Percentiles rank a stretch among this genome's conserved stretches.
phyloP scores from a whole-genome alignment of 495 filamentous ascomycete genomes.

The Hamigera avellanea region DNA sequence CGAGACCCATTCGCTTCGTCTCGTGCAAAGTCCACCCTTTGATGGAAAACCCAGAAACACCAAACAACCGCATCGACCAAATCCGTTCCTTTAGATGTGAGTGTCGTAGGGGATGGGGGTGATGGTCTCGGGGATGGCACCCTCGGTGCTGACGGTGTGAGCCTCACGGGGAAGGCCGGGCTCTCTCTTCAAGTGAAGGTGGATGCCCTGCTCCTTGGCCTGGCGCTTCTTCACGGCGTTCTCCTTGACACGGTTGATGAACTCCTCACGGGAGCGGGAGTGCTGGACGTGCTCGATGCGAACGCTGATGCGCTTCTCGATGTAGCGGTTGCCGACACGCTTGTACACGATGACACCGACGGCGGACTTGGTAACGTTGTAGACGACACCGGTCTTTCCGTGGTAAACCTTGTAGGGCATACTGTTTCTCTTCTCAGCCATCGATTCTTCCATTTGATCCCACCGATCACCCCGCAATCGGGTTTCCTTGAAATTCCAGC shows the following conservation, averaged over 20 bases:
- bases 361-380: conserved; percentile 92
- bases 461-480: too few relatives aligned
- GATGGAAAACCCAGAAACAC: conserved; percentile 35
- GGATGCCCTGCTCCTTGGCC: conserved; percentile 79
- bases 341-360: conserved; percentile 99
- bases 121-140: conserved; percentile 81
- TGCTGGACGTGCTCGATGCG: conserved; percentile 93
- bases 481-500: conserved; percentile 5
- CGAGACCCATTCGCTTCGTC: conserved; percentile 31
- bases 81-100: conserved; percentile 65
- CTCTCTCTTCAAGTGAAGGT: conserved; percentile 86
- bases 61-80: conserved; percentile 32
- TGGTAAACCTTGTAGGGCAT: conserved; percentile 99
- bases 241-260: conserved; percentile 89
- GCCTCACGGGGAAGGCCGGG: conserved; percentile 68
- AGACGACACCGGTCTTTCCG: conserved; percentile 95
- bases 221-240: conserved; percentile 85
- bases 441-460: conserved; percentile 7
- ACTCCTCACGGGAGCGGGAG: conserved; percentile 89
- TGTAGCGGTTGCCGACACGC: conserved; percentile 92
- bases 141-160: conserved; percentile 61
- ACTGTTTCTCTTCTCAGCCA: conserved; percentile 40
- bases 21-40: conserved; percentile 30
- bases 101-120: conserved; percentile 93
- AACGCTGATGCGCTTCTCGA: conserved; percentile 99